Percentiles rank a stretch among this genome's conserved stretches.
Conservation (phyloP, 257 asterid species). For the Ballota nigra region DNA sequence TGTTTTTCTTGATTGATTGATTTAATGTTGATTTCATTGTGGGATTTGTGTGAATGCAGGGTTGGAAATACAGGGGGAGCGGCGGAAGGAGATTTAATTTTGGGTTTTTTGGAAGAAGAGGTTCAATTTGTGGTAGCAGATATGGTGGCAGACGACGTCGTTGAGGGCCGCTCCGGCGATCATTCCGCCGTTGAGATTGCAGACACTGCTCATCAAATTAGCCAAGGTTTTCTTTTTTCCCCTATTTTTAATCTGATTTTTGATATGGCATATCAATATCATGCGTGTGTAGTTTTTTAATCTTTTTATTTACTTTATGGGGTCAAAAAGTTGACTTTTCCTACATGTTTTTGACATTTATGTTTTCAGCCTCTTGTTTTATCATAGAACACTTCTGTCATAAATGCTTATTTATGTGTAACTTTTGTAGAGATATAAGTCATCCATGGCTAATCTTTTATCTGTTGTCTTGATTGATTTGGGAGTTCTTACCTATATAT, state of each 20-base stretch:
- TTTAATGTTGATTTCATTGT: background rate
- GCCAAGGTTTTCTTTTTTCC: slow-evolving; percentile 45
- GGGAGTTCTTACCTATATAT: background rate
- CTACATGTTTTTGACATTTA: background rate
- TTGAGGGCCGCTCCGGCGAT: slow-evolving; percentile 16
- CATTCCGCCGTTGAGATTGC: slow-evolving; percentile 51
- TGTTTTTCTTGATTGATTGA: background rate
- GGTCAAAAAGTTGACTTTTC: background rate
- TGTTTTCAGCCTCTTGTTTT: too few relatives aligned
- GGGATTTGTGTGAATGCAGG: slow-evolving; percentile 16
- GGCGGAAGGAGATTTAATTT: slow-evolving; percentile 6
- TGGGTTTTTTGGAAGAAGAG: slow-evolving; percentile 23
- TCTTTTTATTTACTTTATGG: too few relatives aligned
- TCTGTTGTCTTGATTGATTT: too few relatives aligned
- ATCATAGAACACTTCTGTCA: too few relatives aligned
- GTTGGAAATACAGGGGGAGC: slow-evolving; percentile 8
- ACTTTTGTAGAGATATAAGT: too few relatives aligned
- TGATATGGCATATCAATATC: too few relatives aligned
- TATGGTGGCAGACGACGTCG: slow-evolving; percentile 38
- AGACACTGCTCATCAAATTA: slow-evolving; percentile 78
- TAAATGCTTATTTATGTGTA: too few relatives aligned
- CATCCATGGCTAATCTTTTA: too few relatives aligned
- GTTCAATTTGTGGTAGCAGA: background rate
- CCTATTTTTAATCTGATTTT: background rate
- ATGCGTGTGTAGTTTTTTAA: too few relatives aligned